Evolutionary conservation across 768 basidiomycete genomes (phyloP), one percentile per base, ranked within the genome.

Genomic region (Termitomyces sp.): DNA sequence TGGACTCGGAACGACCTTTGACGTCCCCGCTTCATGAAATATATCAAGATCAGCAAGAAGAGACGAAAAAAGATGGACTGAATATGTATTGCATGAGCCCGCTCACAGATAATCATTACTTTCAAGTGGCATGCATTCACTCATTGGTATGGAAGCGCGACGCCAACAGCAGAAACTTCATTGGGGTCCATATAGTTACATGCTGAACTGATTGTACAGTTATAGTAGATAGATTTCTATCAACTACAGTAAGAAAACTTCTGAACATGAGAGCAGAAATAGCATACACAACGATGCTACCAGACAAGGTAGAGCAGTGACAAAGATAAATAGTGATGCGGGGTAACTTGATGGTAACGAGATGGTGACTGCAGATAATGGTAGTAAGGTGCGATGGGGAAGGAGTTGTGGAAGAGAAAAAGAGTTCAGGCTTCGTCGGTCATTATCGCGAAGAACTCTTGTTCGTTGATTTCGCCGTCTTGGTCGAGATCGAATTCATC

Each of bases 401-500:
- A 18, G 43, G 2, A 33, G 45, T n/a, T 14, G 16, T 16, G 36
- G 20, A 28, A 42, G 47, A 49, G 30, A 35, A 45, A 26, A 35
- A 26, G 6, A 55, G 16, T 18, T 71, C 75, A 91, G 69, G 87
- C 79, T 59, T 96, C 94, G 73, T 97, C 94, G 24, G 91, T 91
- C 95, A 98, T 94, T 70, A 98, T 96, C 45, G 91, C 88, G 65
- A 95, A 86, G 76, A 99, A 98, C 72, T 99, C 97, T 68, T 92
- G 86, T 69, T 95, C 90, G 68, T 86, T 94, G 71, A 98, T 98
- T 76, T 96, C 96, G 30, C 95, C 94, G 64, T 99, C 97, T 70
- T 94, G 88, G 75, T 99, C 97, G 26, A 99, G 84, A 72, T 99
- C 97, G 69, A 99, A 99, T 74, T 99, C 97, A 66, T 99, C 97